Percentiles rank a stretch among this genome's conserved stretches.
Conservation (phyloP, 2,329 filamentous ascomycete species). For the Xylariaceae sp. region DNA sequence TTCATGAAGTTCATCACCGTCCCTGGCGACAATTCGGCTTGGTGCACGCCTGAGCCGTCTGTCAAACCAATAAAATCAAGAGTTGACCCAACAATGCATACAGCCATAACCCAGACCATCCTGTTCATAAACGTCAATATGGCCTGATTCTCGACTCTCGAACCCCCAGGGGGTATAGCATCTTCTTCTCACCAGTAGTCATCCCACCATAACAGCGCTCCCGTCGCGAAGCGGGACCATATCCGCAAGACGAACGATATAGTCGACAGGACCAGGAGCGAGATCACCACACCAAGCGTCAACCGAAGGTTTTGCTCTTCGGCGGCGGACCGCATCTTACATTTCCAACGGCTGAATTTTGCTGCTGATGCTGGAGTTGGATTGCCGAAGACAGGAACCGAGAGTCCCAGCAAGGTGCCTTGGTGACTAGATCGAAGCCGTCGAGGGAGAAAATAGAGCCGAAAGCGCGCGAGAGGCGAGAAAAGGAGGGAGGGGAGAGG, state of each 20-base stretch:
- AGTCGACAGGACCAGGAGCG: slow-evolving; percentile 24
- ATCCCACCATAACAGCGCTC: slow-evolving; percentile 29
- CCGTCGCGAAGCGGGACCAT: slow-evolving; percentile 24
- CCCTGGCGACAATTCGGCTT: slow-evolving; percentile 18
- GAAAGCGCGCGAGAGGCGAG: too few relatives aligned
- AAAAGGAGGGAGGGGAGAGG: too few relatives aligned
- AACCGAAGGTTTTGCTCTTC: slow-evolving; percentile 25
- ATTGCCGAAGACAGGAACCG: background rate
- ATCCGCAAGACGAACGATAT: slow-evolving; percentile 28
- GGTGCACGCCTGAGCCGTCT: slow-evolving; percentile 26
- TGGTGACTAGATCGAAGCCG: background rate
- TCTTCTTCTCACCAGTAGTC: slow-evolving; percentile 23
- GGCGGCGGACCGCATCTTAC: slow-evolving; percentile 16
- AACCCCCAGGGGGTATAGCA: background rate
- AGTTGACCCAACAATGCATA: slow-evolving; percentile 24
- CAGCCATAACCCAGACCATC: slow-evolving; percentile 28
- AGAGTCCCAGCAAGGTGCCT: background rate
- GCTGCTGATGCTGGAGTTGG: slow-evolving; percentile 2
- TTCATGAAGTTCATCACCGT: slow-evolving; percentile 24
- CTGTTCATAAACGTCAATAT: slow-evolving; percentile 12
- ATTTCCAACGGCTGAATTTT: slow-evolving; percentile 2
- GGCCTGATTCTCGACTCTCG: background rate
- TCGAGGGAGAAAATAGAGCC: too few relatives aligned
- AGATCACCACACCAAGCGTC: slow-evolving; percentile 28
- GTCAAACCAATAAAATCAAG: slow-evolving; percentile 25